Base-by-base conservation (phyloP, 108 stramenopile species). In the Nitzschia sp. region DNA sequence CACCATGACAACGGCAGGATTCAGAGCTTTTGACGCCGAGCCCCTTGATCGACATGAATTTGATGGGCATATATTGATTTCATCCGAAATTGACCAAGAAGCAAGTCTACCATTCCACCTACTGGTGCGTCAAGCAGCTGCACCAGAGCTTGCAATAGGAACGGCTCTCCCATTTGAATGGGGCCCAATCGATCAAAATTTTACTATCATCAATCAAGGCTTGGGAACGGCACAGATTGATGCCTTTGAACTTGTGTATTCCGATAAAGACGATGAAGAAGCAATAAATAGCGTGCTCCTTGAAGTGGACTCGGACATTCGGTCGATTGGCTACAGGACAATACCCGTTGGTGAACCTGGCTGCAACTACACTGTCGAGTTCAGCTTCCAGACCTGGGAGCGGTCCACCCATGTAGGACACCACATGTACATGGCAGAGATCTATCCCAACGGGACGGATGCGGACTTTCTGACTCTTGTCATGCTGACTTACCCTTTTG, bases 181-280 rank as follows among this genome's bases (percentile, higher is more conserved):
- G 53, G 30, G 46, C 28, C 60, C 60, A 11, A 45, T 64, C 1
- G 59, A 60, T 22, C 35, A 60, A 35, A 41, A 60, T 22, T 16
- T 60, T 19, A 60, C 58, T 35, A 66, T 65, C 28, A 29, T 41
- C 44, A 76, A 76, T 34, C 45, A 56, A 1, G 75, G 75, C 9
- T 21, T 32, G 2, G 75, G 75, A 21, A 62, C 45, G 4, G 75
- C 75, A n/a, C 75, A 76, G 53, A 30, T 76, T 25, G 75, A 76
- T 46, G 61, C 67, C 0, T 76, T 41, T 34, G 66, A 63, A 47
- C 19, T 76, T 61, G 23, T 76, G 9, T 50, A 46, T 23, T 25
- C 58, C 9, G 58, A 63, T 32, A 53, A 45, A 3, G 75, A 76
- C 29, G 68, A 69, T 38, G n/a, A 45, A 1, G 75, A 76, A 47